Conservation (phyloP, 306 rosid species). For the Ammopiptanthus mongolicus region DNA sequence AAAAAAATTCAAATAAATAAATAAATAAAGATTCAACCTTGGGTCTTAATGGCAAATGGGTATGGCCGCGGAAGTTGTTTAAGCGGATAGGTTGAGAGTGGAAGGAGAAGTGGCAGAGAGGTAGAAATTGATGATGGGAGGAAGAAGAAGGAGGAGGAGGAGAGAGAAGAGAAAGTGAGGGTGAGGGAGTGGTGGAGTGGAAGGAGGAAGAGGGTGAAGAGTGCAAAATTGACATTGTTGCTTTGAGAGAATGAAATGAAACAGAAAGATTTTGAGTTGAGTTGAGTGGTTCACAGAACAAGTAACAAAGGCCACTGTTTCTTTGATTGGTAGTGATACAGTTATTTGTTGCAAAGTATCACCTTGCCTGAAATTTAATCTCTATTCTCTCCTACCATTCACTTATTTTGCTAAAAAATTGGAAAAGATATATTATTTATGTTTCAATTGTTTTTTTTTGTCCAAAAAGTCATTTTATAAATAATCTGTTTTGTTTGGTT, state of each 20-base stretch:
- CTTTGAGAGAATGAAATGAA: constrained; percentile 11
- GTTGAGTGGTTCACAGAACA: constrained; percentile 27
- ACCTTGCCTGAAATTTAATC: too few species aligned
- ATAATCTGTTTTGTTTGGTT: too few species aligned
- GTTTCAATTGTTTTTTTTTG: too few species aligned
- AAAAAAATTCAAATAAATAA: background rate
- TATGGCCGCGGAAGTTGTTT: constrained; percentile 27
- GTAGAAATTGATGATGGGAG: constrained; percentile 9
- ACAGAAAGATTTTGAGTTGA: background rate
- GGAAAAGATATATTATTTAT: too few species aligned
- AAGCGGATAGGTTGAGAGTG: constrained; percentile 37
- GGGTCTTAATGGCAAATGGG: constrained; percentile 29
- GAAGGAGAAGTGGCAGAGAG: constrained; percentile 10
- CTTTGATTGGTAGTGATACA: background rate
- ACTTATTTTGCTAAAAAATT: too few species aligned
- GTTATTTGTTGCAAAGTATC: too few species aligned
- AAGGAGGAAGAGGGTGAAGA: constrained; percentile 36
- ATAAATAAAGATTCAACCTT: constrained; percentile 31
- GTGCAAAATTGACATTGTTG: constrained; percentile 57
- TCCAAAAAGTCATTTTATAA: too few species aligned
- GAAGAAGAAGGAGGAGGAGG: constrained; percentile 12
- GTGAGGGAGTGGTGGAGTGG: constrained; percentile 38
- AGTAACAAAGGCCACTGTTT: constrained; percentile 1
- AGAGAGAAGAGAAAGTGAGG: constrained; percentile 26
- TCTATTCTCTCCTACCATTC: too few species aligned